These are phyloP conservation scores for Lepiota brunneoincarnata DNA, from an alignment of 768 basidiomycete genomes.

Conservation along the genomic window DNA sequence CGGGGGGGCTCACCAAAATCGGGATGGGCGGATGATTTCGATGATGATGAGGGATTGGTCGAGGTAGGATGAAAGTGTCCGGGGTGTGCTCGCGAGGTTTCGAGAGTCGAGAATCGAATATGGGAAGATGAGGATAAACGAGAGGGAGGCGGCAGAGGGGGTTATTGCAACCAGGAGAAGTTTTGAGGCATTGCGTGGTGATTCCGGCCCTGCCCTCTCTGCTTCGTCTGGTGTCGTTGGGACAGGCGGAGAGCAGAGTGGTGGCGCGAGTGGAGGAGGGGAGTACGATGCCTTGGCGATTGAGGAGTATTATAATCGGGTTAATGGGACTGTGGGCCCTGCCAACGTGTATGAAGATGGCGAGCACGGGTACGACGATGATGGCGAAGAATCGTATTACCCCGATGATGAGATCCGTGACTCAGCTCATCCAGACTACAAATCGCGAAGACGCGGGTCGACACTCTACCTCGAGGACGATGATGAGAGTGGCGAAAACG, in stretches of 20 bases:
- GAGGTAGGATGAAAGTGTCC: constrained; percentile 8
- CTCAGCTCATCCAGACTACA: background rate
- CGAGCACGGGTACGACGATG: background rate
- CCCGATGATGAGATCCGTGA: background rate
- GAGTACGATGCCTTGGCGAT: constrained; percentile 9
- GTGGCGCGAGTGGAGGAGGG: background rate
- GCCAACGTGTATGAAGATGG: background rate
- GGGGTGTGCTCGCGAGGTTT: constrained; percentile 13
- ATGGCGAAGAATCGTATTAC: constrained; percentile 8
- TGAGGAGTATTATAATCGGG: constrained; percentile 11
- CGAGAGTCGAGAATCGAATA: constrained; percentile 10
- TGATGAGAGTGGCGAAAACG: background rate
- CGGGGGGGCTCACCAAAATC: background rate
- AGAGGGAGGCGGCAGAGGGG: background rate
- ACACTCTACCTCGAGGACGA: constrained; percentile 3
- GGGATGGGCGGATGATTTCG: background rate
- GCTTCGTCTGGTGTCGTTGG: background rate
- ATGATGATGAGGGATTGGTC: background rate
- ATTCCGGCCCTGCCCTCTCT: background rate
- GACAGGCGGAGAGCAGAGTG: background rate
- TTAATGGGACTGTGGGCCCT: background rate
- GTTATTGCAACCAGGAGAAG: constrained; percentile 5
- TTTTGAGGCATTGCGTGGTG: constrained; percentile 2
- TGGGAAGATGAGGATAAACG: background rate
- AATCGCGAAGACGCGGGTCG: background rate